Evolutionary conservation across 352 stramenopile genomes (phyloP).

Genomic region (Phytopythium montanum): DNA sequence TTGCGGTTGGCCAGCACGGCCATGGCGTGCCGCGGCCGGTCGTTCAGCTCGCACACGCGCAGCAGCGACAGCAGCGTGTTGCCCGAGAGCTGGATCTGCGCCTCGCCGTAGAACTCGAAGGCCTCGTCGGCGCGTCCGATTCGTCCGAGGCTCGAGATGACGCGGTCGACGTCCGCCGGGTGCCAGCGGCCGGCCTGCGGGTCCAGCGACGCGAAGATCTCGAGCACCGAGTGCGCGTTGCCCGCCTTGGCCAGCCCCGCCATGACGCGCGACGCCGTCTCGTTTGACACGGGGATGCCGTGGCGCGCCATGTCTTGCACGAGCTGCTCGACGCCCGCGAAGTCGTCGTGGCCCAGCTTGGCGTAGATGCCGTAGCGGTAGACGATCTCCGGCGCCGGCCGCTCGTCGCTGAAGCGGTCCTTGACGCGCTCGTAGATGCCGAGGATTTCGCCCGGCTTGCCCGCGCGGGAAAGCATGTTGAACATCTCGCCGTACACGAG

Average conservation of each 20-base stretch:
- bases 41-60: conserved; percentile 35
- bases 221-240: conserved; percentile 30
- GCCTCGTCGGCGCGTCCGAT: conserved; percentile 29
- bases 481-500: conserved; percentile 46
- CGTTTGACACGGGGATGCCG: conserved; percentile 27
- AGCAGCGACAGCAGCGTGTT: conserved; percentile 47
- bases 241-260: conserved; percentile 29
- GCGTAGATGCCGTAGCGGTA: conserved; percentile 53
- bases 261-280: conserved; percentile 44
- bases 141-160: conserved; percentile 44
- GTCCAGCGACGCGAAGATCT: conserved; percentile 26
- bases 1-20: conserved; percentile 51
- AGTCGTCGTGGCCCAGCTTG: conserved; percentile 34
- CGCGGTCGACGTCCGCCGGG: conserved; percentile 39
- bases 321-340: conserved; percentile 20
- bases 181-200: conserved; percentile 34
- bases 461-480: conserved; percentile 19
- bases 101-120: conserved; percentile 61
- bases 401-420: conserved; percentile 20
- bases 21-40: conserved; percentile 36
- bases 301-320: conserved; percentile 32
- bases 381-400: conserved; percentile 41
- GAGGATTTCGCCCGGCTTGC: conserved; percentile 18
- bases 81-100: conserved; percentile 34
- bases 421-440: conserved; percentile 28